Conservation (phyloP, 169 alveolate genomes). For the Plasmodium sp. region DNA sequence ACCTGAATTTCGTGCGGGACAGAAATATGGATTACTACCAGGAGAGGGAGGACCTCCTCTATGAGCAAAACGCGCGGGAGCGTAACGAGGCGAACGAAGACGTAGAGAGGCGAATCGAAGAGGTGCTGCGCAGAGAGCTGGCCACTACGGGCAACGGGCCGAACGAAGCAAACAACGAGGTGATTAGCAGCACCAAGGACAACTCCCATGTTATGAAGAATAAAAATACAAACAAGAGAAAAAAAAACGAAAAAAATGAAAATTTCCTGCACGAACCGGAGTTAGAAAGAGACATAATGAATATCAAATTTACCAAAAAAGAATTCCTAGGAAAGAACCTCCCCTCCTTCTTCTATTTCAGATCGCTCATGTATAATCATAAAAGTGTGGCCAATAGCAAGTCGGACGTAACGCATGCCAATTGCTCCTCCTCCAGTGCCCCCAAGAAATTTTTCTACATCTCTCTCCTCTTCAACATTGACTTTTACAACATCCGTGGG, state of each 20-base stretch:
- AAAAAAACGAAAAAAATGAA: conserved; percentile 71
- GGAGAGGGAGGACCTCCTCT: background rate
- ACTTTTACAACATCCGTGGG: conserved; percentile 53
- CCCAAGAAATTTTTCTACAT: conserved; percentile 27
- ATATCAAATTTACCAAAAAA: conserved; percentile 22
- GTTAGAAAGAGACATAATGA: conserved; percentile 70
- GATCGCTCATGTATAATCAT: conserved; percentile 7
- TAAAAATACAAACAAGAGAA: conserved; percentile 33
- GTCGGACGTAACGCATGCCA: background rate
- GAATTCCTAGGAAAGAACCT: conserved; percentile 15
- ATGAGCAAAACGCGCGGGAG: conserved; percentile 3
- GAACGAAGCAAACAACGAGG: background rate
- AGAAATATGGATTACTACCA: conserved; percentile 1
- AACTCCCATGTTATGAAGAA: conserved; percentile 9
- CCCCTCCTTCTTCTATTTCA: conserved; percentile 32
- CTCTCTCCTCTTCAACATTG: conserved; percentile 37
- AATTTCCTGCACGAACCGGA: conserved; percentile 31
- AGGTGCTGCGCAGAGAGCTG: background rate
- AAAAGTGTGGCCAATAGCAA: background rate
- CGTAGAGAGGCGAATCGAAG: background rate
- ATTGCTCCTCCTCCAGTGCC: background rate
- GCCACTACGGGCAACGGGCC: background rate
- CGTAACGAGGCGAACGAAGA: background rate
- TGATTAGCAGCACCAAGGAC: background rate
- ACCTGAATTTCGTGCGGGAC: conserved; percentile 19